Percentiles rank a stretch among this genome's conserved stretches.
Evolutionary conservation across 306 rosid genomes (phyloP).

Genomic region (Inga leiocalycina): DNA sequence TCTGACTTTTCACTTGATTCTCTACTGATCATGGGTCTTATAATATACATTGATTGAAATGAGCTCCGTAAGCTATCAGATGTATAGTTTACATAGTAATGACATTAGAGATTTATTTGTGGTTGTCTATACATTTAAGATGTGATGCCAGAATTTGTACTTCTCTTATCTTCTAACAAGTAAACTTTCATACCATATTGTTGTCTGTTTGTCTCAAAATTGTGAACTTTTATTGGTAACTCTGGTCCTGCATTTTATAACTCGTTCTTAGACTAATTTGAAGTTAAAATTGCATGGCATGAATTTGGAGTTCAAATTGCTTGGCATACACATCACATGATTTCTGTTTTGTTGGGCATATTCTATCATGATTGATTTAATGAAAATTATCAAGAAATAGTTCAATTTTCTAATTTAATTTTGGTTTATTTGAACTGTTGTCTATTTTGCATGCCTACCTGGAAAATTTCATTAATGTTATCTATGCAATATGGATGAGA

Average conservation of each 20-base stretch:
- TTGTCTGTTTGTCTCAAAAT: background rate
- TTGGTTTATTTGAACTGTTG: background rate
- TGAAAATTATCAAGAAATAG: background rate
- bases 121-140: background rate
- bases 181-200: background rate
- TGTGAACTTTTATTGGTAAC: background rate
- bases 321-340: background rate
- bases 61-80: slow-evolving; percentile 7
- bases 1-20: slow-evolving; percentile 34
- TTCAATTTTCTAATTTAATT: background rate
- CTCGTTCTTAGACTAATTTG: background rate
- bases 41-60: slow-evolving; percentile 1
- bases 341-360: background rate
- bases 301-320: background rate
- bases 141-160: slow-evolving; percentile 7
- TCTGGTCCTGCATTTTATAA: background rate
- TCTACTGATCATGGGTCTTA: slow-evolving; percentile 7
- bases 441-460: background rate
- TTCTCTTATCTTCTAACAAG: background rate
- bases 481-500: background rate
- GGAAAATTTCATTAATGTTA: background rate
- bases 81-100: background rate
- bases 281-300: background rate
- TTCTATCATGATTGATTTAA: background rate
- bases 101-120: background rate